Evolutionary conservation across 768 basidiomycete genomes (phyloP).

Genomic region (Melanogaster broomeanus): DNA sequence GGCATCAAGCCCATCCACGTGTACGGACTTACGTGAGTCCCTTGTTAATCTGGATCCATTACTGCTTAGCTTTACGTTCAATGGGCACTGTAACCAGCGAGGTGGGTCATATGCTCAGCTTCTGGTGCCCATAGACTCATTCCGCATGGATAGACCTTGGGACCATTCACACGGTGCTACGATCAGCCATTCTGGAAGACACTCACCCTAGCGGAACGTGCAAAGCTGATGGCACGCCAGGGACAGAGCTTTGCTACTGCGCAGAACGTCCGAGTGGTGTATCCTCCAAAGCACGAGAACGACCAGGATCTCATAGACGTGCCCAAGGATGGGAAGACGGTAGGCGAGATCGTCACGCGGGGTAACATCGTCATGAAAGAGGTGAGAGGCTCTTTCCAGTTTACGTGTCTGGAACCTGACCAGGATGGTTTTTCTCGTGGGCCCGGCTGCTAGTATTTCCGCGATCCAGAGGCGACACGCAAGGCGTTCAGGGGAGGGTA

Average conservation of each 20-base stretch:
- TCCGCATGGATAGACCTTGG: slow-evolving; percentile 60
- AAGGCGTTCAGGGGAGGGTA: slow-evolving; percentile 80
- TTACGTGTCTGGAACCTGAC: background rate
- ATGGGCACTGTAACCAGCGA: slow-evolving; percentile 15
- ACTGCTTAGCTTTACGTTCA: background rate
- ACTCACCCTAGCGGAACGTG: slow-evolving; percentile 61
- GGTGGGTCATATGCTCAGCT: slow-evolving; percentile 36
- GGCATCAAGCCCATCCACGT: slow-evolving; percentile 86
- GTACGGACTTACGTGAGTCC: slow-evolving; percentile 72
- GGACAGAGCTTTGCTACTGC: slow-evolving; percentile 80
- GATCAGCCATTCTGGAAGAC: slow-evolving; percentile 62
- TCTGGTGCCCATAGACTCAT: background rate
- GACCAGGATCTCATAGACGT: slow-evolving; percentile 65
- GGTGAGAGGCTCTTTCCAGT: slow-evolving; percentile 39
- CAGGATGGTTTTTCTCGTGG: too few species aligned
- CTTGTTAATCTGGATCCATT: background rate
- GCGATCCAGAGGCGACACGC: slow-evolving; percentile 75
- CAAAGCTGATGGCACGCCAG: slow-evolving; percentile 76
- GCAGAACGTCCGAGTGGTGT: slow-evolving; percentile 72
- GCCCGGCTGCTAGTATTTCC: slow-evolving; percentile 68
- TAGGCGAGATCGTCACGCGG: slow-evolving; percentile 81
- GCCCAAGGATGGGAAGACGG: slow-evolving; percentile 74
- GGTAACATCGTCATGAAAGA: slow-evolving; percentile 93
- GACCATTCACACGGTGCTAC: slow-evolving; percentile 81
- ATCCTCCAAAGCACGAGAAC: slow-evolving; percentile 41